These are phyloP conservation scores for Nemania serpens DNA, from an alignment of 2,329 filamentous ascomycete species.

Conservation along the genomic window DNA sequence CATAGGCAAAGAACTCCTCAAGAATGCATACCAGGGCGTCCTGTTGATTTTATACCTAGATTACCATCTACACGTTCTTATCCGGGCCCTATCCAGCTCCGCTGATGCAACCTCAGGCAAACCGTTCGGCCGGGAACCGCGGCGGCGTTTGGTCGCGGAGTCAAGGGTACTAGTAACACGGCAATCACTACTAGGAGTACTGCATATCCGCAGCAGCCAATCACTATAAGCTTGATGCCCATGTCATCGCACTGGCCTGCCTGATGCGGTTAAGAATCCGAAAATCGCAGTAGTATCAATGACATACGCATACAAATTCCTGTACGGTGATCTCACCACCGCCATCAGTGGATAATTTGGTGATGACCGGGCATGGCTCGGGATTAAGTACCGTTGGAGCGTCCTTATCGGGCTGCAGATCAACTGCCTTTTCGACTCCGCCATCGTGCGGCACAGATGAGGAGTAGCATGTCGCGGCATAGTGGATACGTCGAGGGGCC, in stretches of 20 bases:
- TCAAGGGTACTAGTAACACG: not conserved
- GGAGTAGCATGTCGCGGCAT: not conserved
- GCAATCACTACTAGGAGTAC: too few species aligned
- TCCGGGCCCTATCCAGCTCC: not conserved
- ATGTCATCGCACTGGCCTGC: not conserved
- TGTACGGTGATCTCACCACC: not conserved
- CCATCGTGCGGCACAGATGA: not conserved
- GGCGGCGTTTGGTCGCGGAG: not conserved
- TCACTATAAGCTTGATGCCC: not conserved
- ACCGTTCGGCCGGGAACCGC: not conserved
- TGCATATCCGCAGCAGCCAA: not conserved
- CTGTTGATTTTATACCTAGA: not conserved
- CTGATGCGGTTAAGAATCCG: not conserved
- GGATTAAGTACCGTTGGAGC: not conserved
- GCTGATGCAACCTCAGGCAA: not conserved
- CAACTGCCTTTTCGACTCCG: not conserved
- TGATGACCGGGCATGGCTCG: conserved; percentile 2
- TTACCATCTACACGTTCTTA: not conserved
- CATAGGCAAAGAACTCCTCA: too few species aligned
- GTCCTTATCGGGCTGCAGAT: not conserved
- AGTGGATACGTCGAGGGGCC: too few species aligned
- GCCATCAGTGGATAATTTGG: not conserved
- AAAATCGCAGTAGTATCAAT: not conserved
- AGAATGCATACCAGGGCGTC: not conserved
- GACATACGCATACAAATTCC: not conserved